Evolutionary conservation across 1,139 yeast genomes (phyloP), one percentile per base, ranked within the genome.

Genomic region (Neolecta irregularis): DNA sequence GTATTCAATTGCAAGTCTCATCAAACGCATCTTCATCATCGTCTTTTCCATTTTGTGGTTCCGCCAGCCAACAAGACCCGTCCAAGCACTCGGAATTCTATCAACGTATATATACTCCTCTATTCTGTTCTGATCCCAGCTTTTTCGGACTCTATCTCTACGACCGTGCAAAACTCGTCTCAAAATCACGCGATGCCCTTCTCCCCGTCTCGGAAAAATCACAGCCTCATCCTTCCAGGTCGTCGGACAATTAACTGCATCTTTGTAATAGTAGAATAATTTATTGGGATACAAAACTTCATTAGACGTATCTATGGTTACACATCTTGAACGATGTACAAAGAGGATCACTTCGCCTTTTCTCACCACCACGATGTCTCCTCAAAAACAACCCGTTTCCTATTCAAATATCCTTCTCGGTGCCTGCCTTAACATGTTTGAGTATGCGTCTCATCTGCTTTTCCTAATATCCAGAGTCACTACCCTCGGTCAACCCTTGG

Each of bases 401-500:
- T 77, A 80, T 58, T 72, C 93, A 50, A 88, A 88, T 62, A 77
- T 88, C 55, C 68, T 83, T 42, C 65, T 88, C 44, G 98, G 98
- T 42, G 96, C 96, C 1, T 93, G 85, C 24, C 67, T 88, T 48
- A 88, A 85, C 61, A 56, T 88, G 65, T 79, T 83, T 38, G 98
- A 88, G 53, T 49, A 44, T 23, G 53, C 49, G 16, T 13, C 12
- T 7, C 5, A 9, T 9, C 9, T 9, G 20, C 11, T 23, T 22
- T 9, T 17, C 4, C 11, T n/a, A 3, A 16, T 8, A 11, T 13
- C n/a, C 13, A 51, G 53, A 55, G 96, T 74, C 35, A 78, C 95
- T 44, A 76, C 95, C 8, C 65, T 88, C 47, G 98, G 98, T 37
- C 98, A 88, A 57, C 98, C 98, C 8, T 64, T 88, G 44, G 98